Evolutionary conservation across 2,329 filamentous ascomycete genomes (phyloP).

Genomic region (Bipolaris bicolor): DNA sequence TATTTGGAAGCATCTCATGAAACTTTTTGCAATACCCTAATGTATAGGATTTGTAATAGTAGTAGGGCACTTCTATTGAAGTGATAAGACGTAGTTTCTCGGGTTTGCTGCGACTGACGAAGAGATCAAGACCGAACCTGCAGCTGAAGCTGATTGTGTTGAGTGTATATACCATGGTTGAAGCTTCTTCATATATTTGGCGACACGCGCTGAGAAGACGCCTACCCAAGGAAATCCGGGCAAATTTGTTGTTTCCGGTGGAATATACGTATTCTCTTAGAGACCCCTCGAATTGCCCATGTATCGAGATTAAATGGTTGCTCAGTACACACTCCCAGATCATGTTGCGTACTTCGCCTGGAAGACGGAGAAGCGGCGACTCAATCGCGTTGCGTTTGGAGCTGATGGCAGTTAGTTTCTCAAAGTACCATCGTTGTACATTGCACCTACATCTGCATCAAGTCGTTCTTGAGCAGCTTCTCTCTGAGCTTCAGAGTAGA

Average conservation of each 20-base stretch:
- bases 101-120: conserved; percentile 13
- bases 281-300: neutral
- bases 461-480: conserved; percentile 7
- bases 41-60: conserved; percentile 16
- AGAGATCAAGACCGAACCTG: conserved; percentile 7
- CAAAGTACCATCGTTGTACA: too few species aligned
- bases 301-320: neutral
- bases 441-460: conserved; percentile 11
- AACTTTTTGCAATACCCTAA: conserved; percentile 11
- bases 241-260: neutral
- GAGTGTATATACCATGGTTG: conserved; percentile 14
- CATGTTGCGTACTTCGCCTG: conserved; percentile 19
- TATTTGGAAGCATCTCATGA: conserved; percentile 16
- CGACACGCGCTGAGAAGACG: conserved; percentile 16
- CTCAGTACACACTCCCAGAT: conserved; percentile 17
- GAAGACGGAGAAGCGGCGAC: conserved; percentile 23
- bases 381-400: conserved; percentile 13
- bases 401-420: too few species aligned
- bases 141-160: conserved; percentile 15
- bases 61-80: conserved; percentile 17
- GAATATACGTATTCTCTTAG: too few species aligned
- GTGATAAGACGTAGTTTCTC: conserved; percentile 16
- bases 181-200: conserved; percentile 19
- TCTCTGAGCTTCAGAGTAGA: neutral
- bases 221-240: neutral